Percentiles rank a stretch among this genome's conserved stretches.
These are phyloP conservation scores for Suillus brevipes DNA, from an alignment of 768 basidiomycete species.

Conservation along the genomic window DNA sequence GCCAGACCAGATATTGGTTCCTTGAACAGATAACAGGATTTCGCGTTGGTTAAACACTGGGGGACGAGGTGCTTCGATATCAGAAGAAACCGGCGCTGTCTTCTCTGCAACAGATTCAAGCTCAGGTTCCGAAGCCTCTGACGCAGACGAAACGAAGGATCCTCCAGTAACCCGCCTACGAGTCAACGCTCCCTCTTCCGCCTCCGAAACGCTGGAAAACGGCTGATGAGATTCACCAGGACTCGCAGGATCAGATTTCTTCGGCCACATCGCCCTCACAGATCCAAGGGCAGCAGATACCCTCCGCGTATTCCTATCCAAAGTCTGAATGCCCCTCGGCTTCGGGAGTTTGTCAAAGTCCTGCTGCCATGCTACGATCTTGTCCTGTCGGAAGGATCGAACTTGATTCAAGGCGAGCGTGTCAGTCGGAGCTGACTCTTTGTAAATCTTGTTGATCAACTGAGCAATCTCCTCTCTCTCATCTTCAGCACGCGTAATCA, in stretches of 20 bases:
- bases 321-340: constrained; percentile 51
- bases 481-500: constrained; percentile 72
- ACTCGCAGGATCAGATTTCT: constrained; percentile 53
- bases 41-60: constrained; percentile 47
- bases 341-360: constrained; percentile 88
- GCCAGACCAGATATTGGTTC: constrained; percentile 65
- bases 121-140: constrained; percentile 71
- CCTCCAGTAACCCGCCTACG: constrained; percentile 53
- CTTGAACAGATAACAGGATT: constrained; percentile 48
- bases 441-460: constrained; percentile 78
- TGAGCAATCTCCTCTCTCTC: constrained; percentile 73
- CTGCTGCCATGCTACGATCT: constrained; percentile 94
- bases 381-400: constrained; percentile 85
- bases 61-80: constrained; percentile 16
- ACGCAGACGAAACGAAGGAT: constrained; percentile 66
- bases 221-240: constrained; percentile 54
- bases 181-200: constrained; percentile 56
- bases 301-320: constrained; percentile 53
- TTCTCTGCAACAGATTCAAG: constrained; percentile 29
- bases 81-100: constrained; percentile 16
- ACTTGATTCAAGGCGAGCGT: constrained; percentile 87
- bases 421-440: constrained; percentile 76
- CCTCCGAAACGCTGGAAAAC: constrained; percentile 71
- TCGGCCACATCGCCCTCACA: constrained; percentile 71
- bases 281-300: constrained; percentile 63